Conservation (phyloP, 2,329 filamentous ascomycete species). For the Cladosporium sp. region DNA sequence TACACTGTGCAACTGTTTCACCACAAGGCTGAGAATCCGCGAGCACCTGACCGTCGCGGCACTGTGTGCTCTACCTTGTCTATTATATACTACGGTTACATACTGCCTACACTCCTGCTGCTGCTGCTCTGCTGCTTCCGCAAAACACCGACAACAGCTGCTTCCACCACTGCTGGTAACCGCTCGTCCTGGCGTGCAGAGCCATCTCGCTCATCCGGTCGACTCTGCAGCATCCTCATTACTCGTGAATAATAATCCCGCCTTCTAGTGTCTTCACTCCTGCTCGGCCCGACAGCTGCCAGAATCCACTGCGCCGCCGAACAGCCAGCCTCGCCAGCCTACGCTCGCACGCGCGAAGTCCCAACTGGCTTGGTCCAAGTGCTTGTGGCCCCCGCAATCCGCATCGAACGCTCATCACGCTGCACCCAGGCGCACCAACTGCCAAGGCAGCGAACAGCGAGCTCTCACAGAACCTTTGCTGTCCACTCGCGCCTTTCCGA, state of each 20-base stretch:
- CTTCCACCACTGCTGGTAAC: background rate
- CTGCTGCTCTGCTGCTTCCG: background rate
- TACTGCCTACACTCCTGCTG: background rate
- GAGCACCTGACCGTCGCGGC: slow-evolving; percentile 13
- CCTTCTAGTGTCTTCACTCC: slow-evolving; percentile 7
- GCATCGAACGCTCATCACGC: slow-evolving; percentile 10
- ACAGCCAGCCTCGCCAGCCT: background rate
- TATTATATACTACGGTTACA: background rate
- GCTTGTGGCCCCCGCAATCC: slow-evolving; percentile 15
- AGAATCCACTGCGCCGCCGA: slow-evolving; percentile 2
- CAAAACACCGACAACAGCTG: background rate
- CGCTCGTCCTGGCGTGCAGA: background rate
- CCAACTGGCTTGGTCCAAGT: background rate
- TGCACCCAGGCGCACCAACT: slow-evolving; percentile 5
- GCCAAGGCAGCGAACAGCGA: slow-evolving; percentile 8
- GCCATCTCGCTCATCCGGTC: background rate
- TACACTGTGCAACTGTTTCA: slow-evolving; percentile 13
- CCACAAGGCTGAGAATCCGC: slow-evolving; percentile 12
- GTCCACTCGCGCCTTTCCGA: slow-evolving; percentile 14
- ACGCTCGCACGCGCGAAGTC: background rate
- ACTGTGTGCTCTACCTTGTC: background rate
- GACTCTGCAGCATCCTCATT: background rate
- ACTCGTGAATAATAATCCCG: background rate
- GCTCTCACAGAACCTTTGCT: slow-evolving; percentile 10
- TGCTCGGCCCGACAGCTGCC: slow-evolving; percentile 18